Evolutionary conservation across 2,329 filamentous ascomycete genomes (phyloP).

Genomic region (Cyanodermella asteris): DNA sequence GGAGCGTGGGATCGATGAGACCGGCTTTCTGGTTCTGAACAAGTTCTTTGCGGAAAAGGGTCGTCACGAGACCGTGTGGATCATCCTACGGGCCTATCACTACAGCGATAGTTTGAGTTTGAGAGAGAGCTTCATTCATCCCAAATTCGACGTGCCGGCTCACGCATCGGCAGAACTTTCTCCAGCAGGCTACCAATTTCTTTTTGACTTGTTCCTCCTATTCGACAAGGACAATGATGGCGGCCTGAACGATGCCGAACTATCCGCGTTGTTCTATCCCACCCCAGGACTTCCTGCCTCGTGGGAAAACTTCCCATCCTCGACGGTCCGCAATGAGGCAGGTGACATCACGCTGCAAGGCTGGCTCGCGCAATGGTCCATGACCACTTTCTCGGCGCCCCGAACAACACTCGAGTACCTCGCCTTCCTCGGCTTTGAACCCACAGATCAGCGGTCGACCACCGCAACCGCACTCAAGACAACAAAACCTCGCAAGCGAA

Average conservation of each 20-base stretch:
- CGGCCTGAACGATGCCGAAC: constrained; percentile 66
- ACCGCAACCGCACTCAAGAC: constrained; percentile 74
- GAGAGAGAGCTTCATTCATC: constrained; percentile 75
- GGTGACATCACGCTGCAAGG: constrained; percentile 90
- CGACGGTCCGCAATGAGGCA: constrained; percentile 84
- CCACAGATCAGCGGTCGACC: constrained; percentile 38
- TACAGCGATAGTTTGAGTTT: constrained; percentile 90
- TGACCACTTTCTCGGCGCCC: constrained; percentile 93
- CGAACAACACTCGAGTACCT: constrained; percentile 91
- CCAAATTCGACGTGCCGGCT: constrained; percentile 83
- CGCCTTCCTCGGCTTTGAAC: constrained; percentile 87
- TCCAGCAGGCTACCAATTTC: constrained; percentile 86
- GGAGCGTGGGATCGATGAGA: constrained; percentile 54
- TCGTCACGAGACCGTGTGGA: constrained; percentile 95
- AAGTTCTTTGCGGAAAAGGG: constrained; percentile 95
- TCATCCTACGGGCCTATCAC: constrained; percentile 81
- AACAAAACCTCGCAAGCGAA: constrained; percentile 75
- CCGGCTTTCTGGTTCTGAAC: constrained; percentile 74
- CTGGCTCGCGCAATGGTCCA: constrained; percentile 97
- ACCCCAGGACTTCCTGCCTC: constrained; percentile 73
- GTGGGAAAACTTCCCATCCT: constrained; percentile 85
- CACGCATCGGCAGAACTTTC: constrained; percentile 85
- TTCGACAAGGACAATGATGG: constrained; percentile 98
- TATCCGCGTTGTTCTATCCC: constrained; percentile 72
- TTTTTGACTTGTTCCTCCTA: constrained; percentile 83